Evolutionary conservation across 306 rosid genomes (phyloP).

Genomic region (Vigna nakashimae): DNA sequence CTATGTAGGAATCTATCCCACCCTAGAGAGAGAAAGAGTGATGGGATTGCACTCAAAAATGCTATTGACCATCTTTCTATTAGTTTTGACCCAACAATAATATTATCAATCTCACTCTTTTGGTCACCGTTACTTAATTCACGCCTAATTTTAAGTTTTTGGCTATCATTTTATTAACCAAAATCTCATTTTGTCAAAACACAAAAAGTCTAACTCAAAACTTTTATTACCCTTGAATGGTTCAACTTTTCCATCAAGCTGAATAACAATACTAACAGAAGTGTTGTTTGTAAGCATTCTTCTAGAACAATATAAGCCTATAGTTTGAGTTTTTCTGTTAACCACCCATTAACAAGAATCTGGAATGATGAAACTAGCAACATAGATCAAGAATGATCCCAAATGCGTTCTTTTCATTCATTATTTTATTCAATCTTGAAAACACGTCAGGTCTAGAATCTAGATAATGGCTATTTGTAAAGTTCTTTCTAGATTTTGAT

Average conservation of each 20-base stretch:
- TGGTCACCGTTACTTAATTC: constrained; percentile 48
- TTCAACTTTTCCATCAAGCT: no score
- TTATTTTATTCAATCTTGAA: constrained; percentile 16
- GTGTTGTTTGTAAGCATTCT: constrained; percentile 8
- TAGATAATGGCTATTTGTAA: not conserved
- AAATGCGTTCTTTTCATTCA: not conserved
- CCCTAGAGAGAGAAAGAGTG: constrained; percentile 51
- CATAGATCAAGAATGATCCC: not conserved
- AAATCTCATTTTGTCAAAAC: constrained; percentile 1
- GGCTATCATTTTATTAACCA: constrained; percentile 19
- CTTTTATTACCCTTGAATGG: not conserved
- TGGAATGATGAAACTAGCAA: not conserved
- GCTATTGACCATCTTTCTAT: constrained; percentile 61
- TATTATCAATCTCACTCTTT: constrained; percentile 22
- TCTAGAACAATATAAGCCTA: constrained; percentile 28
- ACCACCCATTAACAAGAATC: not conserved
- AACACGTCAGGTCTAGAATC: not conserved
- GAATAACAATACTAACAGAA: no score
- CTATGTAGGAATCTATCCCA: constrained; percentile 47
- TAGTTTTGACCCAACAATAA: constrained; percentile 62
- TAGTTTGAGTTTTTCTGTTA: constrained; percentile 8
- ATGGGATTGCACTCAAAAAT: constrained; percentile 70
- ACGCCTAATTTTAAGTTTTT: constrained; percentile 46
- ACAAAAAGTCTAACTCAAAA: no score
- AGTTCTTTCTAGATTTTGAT: not conserved